Evolutionary conservation across 225 moss, liverwort and hornwort genomes (phyloP), one percentile per base, ranked within the genome.

Genomic region (Bryum argenteum): DNA sequence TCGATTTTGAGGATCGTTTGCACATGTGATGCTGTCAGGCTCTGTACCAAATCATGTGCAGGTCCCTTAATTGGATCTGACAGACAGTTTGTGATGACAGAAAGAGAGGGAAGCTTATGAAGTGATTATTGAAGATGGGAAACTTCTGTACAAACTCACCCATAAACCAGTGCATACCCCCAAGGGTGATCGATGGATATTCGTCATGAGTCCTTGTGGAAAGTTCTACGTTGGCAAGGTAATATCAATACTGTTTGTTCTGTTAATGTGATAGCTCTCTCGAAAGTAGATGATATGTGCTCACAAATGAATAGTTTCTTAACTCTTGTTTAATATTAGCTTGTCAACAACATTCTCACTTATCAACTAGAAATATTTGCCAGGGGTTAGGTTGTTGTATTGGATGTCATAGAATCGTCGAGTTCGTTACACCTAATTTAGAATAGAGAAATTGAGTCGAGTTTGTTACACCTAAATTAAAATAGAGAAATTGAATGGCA

Each of bases 211-310:
- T 65, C 90, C 96, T 26, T 81, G 20, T 76, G 91, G 91, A 77
- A 88, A 88, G 59, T 71, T 97, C 2, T 97, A 97, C 60, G 87
- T 93, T 74, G 96, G 82, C 17, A 84, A 93, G 93, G 96, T 96
- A 78, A 12, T 52, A 38, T 71, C 33, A 9, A 13, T 41, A 45
- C 54, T 14, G 9, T 67, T 66, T 10, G 2, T 18, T 70, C 26
- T 45, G 11, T 23, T 45, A 39, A 58, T 39, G 10, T 10, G 39
- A 24, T 37, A 39, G 23, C 65, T 65, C 24, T 69, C 41, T n/a
- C n/a, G 47, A 56, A 21, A 66, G 10, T 47, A n/a, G 42, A 19
- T 33, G 58, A 23, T 45, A 47, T n/a, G 2, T 8, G 13, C 65
- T 65, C 14, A 53, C 40, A 18, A 58, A 14, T 11, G 44, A 38